Percentiles rank a stretch among this genome's conserved stretches.
These are phyloP conservation scores for Gautieria morchelliformis DNA, from an alignment of 768 basidiomycete genomes.

Conservation along the genomic window DNA sequence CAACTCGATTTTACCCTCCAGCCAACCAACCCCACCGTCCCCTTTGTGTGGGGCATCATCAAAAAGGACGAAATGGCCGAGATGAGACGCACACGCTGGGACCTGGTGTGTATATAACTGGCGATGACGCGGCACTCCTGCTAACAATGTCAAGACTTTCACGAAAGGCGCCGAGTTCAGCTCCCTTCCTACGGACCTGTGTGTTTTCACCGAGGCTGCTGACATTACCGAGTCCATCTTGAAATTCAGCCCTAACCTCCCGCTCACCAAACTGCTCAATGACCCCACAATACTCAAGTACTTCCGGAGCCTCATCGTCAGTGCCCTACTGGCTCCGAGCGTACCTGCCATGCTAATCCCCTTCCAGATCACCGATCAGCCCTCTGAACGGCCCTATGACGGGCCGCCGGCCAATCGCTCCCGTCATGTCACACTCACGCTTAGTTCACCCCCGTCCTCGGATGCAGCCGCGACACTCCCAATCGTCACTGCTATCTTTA, in stretches of 20 bases:
- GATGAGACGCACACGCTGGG: slow-evolving; percentile 72
- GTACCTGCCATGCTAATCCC: slow-evolving; percentile 5
- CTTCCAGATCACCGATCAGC: slow-evolving; percentile 73
- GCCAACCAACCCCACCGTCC: slow-evolving; percentile 38
- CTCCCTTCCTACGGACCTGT: slow-evolving; percentile 54
- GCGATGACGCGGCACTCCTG: slow-evolving; percentile 1
- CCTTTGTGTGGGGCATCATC: slow-evolving; percentile 79
- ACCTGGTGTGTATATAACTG: slow-evolving; percentile 58
- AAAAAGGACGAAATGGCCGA: slow-evolving; percentile 66
- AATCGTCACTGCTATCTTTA: slow-evolving; percentile 61
- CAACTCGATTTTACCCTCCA: slow-evolving; percentile 72
- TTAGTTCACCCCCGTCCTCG: slow-evolving; percentile 44
- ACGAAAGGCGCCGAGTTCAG: slow-evolving; percentile 65
- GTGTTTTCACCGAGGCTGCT: slow-evolving; percentile 76
- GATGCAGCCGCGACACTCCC: slow-evolving; percentile 40
- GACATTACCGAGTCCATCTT: slow-evolving; percentile 75
- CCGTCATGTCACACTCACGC: slow-evolving; percentile 67
- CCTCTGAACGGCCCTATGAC: slow-evolving; percentile 52
- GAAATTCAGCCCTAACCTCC: slow-evolving; percentile 42
- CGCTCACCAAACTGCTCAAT: slow-evolving; percentile 46
- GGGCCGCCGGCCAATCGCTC: slow-evolving; percentile 41
- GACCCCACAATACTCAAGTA: slow-evolving; percentile 58
- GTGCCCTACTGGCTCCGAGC: slow-evolving; percentile 18
- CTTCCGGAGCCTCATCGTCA: slow-evolving; percentile 79
- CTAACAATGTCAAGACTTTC: slow-evolving; percentile 49